These are phyloP conservation scores for Lactarius deliciosus DNA, from an alignment of 768 basidiomycete genomes.

Conservation along the genomic window DNA sequence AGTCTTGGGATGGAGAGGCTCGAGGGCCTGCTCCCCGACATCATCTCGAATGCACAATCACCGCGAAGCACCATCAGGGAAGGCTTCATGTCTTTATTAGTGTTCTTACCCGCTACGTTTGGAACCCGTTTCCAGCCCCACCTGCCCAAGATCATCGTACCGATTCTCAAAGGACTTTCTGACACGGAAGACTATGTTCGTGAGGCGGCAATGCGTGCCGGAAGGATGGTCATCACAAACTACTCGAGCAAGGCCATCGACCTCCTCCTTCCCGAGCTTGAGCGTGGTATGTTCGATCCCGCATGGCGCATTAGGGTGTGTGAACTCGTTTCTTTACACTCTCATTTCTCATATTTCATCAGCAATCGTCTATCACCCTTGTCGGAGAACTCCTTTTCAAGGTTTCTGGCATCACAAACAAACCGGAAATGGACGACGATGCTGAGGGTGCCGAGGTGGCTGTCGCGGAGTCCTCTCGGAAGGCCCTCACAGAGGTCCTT, in stretches of 20 bases:
- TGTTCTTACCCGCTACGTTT: slow-evolving; percentile 94
- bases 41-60: slow-evolving; percentile 88
- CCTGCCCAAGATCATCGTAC: slow-evolving; percentile 89
- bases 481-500: slow-evolving; percentile 83
- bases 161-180: slow-evolving; percentile 87
- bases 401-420: slow-evolving; percentile 92
- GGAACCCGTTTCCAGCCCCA: slow-evolving; percentile 96
- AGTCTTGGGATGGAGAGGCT: slow-evolving; percentile 97
- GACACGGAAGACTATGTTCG: slow-evolving; percentile 94
- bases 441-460: slow-evolving; percentile 68
- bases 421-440: slow-evolving; percentile 78
- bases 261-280: slow-evolving; percentile 88
- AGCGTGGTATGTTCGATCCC: slow-evolving; percentile 91
- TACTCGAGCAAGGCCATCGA: slow-evolving; percentile 93
- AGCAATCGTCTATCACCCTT: slow-evolving; percentile 95
- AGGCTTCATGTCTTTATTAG: slow-evolving; percentile 97
- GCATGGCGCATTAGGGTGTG: slow-evolving; percentile 93
- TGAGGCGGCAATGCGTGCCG: slow-evolving; percentile 98
- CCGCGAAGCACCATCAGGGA: slow-evolving; percentile 90
- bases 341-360: slow-evolving; percentile 27
- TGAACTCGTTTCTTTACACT: slow-evolving; percentile 18
- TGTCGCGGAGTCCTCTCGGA: slow-evolving; percentile 75
- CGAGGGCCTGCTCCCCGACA: slow-evolving; percentile 90
- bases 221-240: slow-evolving; percentile 95
- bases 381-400: slow-evolving; percentile 97